Conservation (phyloP, 1,139 yeast genomes). For the Diutina neorugosa region DNA sequence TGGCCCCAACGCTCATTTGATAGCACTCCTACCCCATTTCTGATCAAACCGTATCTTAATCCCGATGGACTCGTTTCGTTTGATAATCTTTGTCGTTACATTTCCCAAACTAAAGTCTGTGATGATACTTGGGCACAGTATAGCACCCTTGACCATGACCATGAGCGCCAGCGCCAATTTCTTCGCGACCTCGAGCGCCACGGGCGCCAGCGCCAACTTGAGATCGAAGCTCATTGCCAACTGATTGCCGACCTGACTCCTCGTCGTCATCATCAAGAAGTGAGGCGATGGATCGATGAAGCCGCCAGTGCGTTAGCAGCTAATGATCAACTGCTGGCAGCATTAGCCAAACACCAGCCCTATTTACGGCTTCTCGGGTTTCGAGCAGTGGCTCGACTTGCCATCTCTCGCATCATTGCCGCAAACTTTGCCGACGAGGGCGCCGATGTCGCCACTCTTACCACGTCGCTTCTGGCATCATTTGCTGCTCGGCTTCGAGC, state of each 20-base stretch:
- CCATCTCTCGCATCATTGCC: not conserved
- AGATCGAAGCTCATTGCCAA: not conserved
- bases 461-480: not conserved
- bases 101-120: not conserved
- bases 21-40: not conserved
- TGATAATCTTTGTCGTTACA: not conserved
- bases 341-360: not conserved
- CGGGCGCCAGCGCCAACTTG: not conserved
- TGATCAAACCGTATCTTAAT: not conserved
- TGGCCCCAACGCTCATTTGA: not conserved
- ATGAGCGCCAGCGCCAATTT: not conserved
- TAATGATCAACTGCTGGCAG: not conserved
- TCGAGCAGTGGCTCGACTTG: not conserved
- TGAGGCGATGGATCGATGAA: not conserved
- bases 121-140: not conserved
- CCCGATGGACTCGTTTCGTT: not conserved
- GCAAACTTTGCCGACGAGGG: not conserved
- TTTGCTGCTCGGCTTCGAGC: not conserved
- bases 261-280: not conserved
- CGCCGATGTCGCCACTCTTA: not conserved
- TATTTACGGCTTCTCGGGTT: not conserved
- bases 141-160: too few species aligned
- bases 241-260: not conserved
- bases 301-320: not conserved
- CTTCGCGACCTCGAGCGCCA: not conserved